Base-by-base conservation (phyloP, 805 yeast species). In the Myxozyma sirexii region DNA sequence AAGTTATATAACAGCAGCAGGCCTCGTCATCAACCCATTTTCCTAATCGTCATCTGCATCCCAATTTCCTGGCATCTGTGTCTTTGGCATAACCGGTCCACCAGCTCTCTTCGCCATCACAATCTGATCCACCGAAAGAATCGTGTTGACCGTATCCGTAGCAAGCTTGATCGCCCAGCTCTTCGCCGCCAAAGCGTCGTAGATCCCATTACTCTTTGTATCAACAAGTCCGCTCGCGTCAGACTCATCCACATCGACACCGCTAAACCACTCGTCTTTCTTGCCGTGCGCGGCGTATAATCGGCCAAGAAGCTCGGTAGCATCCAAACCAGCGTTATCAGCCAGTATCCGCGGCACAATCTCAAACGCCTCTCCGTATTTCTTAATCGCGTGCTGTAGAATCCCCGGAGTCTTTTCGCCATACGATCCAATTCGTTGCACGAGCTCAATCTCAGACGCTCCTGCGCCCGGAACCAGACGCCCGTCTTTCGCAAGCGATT, bases 71-170 rank as follows among this genome's bases (percentile, higher is more conserved):
- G 94, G 93, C 74, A 84, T 85, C 67, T 86, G 87, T 71, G 88
- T 96, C 66, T 82, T 79, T 35, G 97, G 97, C 82, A 91, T 86
- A 33, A 79, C 85, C 50, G 99, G 99, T 23, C 99, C 99, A 66
- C 99, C 99, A 1, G 98, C 97, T 74, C 97, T 85, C 83, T 93
- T 93, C 46, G 99, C 98, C 94, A 93, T 94, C 72, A 93, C 94
- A 70, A 93, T 93, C 80, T 93, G 98, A 74, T 94, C 98, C 52
- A 94, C 94, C 26, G 96, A 85, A 64, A 92, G 80, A 54, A 92
- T 87, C 4, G 98, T 94, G 64, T 82, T 83, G 13, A 97, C 96
- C 50, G 97, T 97, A 67, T 94, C 98, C 2, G 97, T 91, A 17
- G 99, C 98, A 64, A 94, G 86, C 68, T 86, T 84, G 67, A 94